A percentile compares a stretch with the other conserved stretches of the same genome.
Evolutionary conservation across 2,329 filamentous ascomycete genomes (phyloP).

Genomic region (Aspergillus aculeatinus): DNA sequence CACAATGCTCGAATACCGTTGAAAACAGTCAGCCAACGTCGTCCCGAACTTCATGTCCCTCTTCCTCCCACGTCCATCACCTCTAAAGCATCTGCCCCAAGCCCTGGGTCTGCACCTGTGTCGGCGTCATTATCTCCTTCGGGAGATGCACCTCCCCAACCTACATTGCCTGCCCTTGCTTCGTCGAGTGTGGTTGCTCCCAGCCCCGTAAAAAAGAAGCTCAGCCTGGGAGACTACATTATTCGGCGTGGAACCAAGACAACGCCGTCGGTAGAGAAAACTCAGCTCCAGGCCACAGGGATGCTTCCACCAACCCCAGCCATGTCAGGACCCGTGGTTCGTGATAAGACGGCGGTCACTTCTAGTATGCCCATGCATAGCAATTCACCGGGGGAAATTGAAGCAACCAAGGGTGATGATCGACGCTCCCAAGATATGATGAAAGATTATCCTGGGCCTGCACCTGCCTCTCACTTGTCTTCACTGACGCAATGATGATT

Average conservation of each 20-base stretch:
- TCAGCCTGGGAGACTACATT: conserved; percentile 52
- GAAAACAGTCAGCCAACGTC: conserved; percentile 18
- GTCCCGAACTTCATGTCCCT: conserved; percentile 29
- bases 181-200: conserved; percentile 40
- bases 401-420: conserved; percentile 21
- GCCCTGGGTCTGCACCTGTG: conserved; percentile 33
- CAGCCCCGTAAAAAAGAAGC: conserved; percentile 52
- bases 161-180: conserved; percentile 21
- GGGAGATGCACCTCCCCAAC: conserved; percentile 26
- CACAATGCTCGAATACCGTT: conserved; percentile 36
- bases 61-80: conserved; percentile 25
- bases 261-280: conserved; percentile 44
- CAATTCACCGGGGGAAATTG: conserved; percentile 14
- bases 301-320: conserved; percentile 29
- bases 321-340: conserved; percentile 16
- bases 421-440: conserved; percentile 30
- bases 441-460: conserved; percentile 33
- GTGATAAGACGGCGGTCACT: conserved; percentile 14
- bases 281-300: conserved; percentile 29
- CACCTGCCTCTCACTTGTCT: conserved; percentile 27
- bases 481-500: conserved; percentile 27
- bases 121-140: conserved; percentile 30
- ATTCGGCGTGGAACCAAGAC: conserved; percentile 42
- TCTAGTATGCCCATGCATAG: neutral
- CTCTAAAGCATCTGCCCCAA: conserved; percentile 24